phyloP scores from a whole-genome alignment of 1,284 basidiomycete species.

The Puccinia triticina region DNA sequence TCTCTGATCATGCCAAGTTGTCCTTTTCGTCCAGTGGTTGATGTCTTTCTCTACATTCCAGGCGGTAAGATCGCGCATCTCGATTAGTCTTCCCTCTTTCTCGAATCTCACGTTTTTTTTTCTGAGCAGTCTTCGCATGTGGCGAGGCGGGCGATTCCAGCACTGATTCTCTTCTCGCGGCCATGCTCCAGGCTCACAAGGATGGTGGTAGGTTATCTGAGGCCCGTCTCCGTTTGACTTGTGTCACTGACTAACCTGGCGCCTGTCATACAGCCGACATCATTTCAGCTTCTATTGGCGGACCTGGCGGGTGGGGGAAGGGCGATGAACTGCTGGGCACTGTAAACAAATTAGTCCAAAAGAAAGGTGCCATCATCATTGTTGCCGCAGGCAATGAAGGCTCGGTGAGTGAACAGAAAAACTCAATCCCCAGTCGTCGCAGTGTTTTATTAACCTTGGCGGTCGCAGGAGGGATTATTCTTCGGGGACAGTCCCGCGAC shows the following conservation, averaged over 20 bases:
- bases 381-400: constrained; percentile 47
- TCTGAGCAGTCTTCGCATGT: constrained; percentile 17
- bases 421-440: too few species aligned
- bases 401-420: constrained; percentile 2
- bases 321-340: neutral
- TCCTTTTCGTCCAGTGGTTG: neutral
- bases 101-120: neutral
- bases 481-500: neutral
- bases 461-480: constrained; percentile 1
- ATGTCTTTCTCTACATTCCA: neutral
- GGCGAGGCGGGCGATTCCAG: neutral
- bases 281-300: constrained; percentile 22
- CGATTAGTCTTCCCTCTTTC: neutral
- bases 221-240: neutral
- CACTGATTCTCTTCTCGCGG: constrained; percentile 7
- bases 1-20: neutral
- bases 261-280: constrained; percentile 36
- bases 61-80: constrained; percentile 9
- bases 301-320: constrained; percentile 33
- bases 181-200: constrained; percentile 32
- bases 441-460: neutral
- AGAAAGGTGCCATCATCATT: constrained; percentile 16
- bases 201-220: constrained; percentile 26
- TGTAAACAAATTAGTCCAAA: constrained; percentile 18
- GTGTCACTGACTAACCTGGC: neutral